Base-by-base conservation (phyloP, 1,284 basidiomycete species). In the Schizopora paradoxa region DNA sequence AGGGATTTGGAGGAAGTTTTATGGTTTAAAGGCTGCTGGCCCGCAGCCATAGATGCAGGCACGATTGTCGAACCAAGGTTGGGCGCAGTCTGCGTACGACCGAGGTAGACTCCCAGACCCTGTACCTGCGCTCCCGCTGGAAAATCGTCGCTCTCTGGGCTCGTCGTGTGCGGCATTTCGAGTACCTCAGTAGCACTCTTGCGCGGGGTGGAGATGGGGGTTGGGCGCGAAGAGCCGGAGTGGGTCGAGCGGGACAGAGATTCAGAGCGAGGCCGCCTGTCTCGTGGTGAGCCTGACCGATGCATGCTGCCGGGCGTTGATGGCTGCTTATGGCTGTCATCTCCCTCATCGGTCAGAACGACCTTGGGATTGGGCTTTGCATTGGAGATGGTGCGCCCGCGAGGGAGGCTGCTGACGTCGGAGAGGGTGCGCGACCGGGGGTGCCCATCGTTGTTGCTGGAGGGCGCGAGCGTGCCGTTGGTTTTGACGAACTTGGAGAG, bases 401-500 rank as follows among this genome's bases (percentile, higher is more conserved):
- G 34, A 51, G 48, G 44, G 56, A 53, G 21, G 49, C 54, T 33
- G 51, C 52, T 14, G 43, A 41, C 5, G 19, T 48, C 43, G 47
- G 48, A 47, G 45, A 21, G 35, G 40, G 47, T 54, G 34, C 50
- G 35, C 21, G 46, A 40, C 16, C 51, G 43, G 14, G 46, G 6
- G 32, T 47, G 41, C 16, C 38, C 18, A 51, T 38, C 27, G 52
- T 51, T 41, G 43, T 46, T 22, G 6, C 18, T 10, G 8, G 33
- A 35, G 1, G 47, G 42, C 16, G 41, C n/a, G 18, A 43, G 27
- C 23, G 36, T 33, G 5, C 29, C 29, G 14, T 38, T 51, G 10
- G 46, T 18, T 49, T 62, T 65, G 18, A 65, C 63, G 28, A 68
- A 54, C 48, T 68, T 68, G 7, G 66, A 59, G 53, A 68, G 51